Base-by-base conservation (phyloP, 2,329 filamentous ascomycete species). In the Neurospora sp. region DNA sequence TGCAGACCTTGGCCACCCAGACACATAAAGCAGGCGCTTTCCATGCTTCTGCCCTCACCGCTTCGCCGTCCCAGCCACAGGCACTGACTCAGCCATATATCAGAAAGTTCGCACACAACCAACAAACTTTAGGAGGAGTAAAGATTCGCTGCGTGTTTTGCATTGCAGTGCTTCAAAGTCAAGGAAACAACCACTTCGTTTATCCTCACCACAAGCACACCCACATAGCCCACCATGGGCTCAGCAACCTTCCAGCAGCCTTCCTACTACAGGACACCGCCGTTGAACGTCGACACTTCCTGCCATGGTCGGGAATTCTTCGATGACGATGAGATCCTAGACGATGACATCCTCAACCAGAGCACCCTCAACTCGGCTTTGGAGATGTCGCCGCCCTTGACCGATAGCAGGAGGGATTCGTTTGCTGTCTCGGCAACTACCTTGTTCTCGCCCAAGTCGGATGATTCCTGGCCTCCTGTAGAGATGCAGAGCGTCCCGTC, bases 401-500 rank as follows among this genome's bases (percentile, higher is more conserved):
- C 82, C 73, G 85, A 84, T 76, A 89, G 87, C 82, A 83, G 88
- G 75, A 83, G 87, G 79, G 87, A 89, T 72, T 90, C 88, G 1
- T 89, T 89, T 77, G 86, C 84, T 72, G 83, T 88, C 67, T 82
- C 84, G 69, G 80, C 83, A 17, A 62, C 52, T 62, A 80, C 86
- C 70, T 81, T 90, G 73, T 89, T 90, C 82, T 90, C 88, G 23
- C 87, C 87, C 74, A 90, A 90, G 80, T 83, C 84, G 10, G 87
- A 90, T 75, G 82, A 88, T 74, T 62, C 52, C 52, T 90, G 87
- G 88, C 85, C 87, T 71, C 84, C 86, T 17, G 84, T 88, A 71
- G 87, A 89, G 72, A 88, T 89, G 87, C 87, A 89, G 78, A 86
- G 86, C 17, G 81, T 88, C 69, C 84, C 85, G 15, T 88, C 88